phyloP scores from a whole-genome alignment of 352 stramenopile species.

The Phytophthora sansomeana region DNA sequence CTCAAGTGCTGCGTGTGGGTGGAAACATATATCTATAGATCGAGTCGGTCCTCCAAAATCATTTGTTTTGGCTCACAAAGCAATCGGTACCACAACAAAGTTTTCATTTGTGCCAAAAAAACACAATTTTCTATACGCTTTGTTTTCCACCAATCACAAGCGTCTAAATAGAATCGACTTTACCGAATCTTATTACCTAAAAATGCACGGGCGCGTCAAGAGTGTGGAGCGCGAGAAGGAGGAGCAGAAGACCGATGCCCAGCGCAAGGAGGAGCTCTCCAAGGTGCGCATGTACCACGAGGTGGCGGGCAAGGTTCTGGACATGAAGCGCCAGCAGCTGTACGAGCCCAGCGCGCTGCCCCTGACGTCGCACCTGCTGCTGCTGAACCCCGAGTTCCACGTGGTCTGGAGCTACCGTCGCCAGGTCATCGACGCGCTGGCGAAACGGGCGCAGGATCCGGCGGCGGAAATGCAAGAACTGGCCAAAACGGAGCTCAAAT shows the following conservation, averaged over 20 bases:
- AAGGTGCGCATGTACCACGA: slow-evolving; percentile 84
- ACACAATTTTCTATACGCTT: too few relatives aligned
- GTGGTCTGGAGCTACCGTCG: slow-evolving; percentile 97
- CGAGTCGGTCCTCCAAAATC: too few relatives aligned
- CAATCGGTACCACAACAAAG: too few relatives aligned
- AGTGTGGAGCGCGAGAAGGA: slow-evolving; percentile 80
- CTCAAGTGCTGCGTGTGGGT: too few relatives aligned
- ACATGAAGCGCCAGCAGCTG: slow-evolving; percentile 60
- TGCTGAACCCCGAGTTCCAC: slow-evolving; percentile 97
- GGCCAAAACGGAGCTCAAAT: slow-evolving; percentile 88
- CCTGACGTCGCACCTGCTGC: slow-evolving; percentile 93
- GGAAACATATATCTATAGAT: too few relatives aligned
- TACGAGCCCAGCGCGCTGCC: slow-evolving; percentile 67
- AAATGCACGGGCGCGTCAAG: slow-evolving; percentile 82
- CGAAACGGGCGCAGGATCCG: slow-evolving; percentile 36
- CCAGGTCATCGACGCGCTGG: slow-evolving; percentile 84
- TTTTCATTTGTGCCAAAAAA: too few relatives aligned
- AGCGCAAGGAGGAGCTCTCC: slow-evolving; percentile 68
- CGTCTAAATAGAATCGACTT: neutral
- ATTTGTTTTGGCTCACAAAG: too few relatives aligned
- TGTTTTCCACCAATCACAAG: neutral
- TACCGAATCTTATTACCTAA: neutral
- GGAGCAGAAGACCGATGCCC: slow-evolving; percentile 64
- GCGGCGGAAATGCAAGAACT: slow-evolving; percentile 53
- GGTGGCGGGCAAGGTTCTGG: slow-evolving; percentile 73